Evolutionary conservation across 2,329 filamentous ascomycete genomes (phyloP).

Genomic region (Drechslerella dactyloides): DNA sequence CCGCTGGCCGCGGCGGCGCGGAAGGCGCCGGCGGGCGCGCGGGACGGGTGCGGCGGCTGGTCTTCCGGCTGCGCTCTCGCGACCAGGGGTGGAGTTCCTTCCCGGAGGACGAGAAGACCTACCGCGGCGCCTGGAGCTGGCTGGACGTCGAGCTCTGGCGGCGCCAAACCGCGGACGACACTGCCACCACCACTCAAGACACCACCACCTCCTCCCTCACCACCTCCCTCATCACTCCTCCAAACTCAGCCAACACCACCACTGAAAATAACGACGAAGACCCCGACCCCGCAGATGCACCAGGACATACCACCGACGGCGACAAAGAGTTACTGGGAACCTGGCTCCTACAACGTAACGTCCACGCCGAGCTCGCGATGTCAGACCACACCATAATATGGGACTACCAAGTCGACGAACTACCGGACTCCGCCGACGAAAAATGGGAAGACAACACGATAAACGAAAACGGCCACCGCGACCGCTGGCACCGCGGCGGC

Average conservation of each 20-base stretch:
- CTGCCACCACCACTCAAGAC: neutral
- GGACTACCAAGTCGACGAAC: slow-evolving; percentile 32
- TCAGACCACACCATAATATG: slow-evolving; percentile 23
- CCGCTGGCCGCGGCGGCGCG: slow-evolving; percentile 23
- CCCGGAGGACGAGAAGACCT: slow-evolving; percentile 10
- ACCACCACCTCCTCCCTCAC: neutral
- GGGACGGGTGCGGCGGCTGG: slow-evolving; percentile 31
- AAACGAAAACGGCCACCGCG: neutral
- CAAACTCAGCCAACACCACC: no score
- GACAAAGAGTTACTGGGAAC: slow-evolving; percentile 15
- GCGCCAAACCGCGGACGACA: neutral
- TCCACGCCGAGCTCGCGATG: slow-evolving; percentile 12
- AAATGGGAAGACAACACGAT: slow-evolving; percentile 27
- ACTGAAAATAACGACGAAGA: neutral
- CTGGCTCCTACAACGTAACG: slow-evolving; percentile 29
- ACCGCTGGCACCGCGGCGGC: slow-evolving; percentile 20
- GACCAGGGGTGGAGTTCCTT: slow-evolving; percentile 45
- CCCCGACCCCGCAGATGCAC: no score
- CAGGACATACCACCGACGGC: no score
- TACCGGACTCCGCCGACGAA: slow-evolving; percentile 11
- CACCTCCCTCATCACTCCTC: neutral
- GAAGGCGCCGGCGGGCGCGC: slow-evolving; percentile 13
- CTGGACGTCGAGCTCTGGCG: slow-evolving; percentile 43
- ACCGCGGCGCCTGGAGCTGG: slow-evolving; percentile 27
- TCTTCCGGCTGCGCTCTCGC: slow-evolving; percentile 23